Base-by-base conservation (phyloP, 108 stramenopile genomes). In the Tribonema minus region DNA sequence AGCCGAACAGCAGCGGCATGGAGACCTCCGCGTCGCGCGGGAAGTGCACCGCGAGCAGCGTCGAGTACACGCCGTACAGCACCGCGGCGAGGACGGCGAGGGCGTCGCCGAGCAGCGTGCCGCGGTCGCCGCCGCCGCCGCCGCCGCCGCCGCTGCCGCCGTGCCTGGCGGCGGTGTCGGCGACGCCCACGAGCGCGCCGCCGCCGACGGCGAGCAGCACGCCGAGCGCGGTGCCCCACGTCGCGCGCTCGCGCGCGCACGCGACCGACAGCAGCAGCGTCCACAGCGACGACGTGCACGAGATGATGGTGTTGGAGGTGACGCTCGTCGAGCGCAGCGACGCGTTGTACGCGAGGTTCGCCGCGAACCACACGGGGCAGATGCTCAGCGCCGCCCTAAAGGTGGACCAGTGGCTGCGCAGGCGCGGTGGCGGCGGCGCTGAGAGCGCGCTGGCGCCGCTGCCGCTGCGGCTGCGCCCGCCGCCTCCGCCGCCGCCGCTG, bases 1-100 rank as follows among this genome's bases (percentile, higher is more conserved):
- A 94, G 3, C 96, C 97, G 70, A 98, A 87, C 27, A 98, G 84
- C 5, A 95, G 84, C 68, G 90, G 89, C 92, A 97, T 94, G 59
- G 76, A 84, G 32, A 87, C 76, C 7, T 90, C 68, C 32, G 91
- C 92, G 79, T 86, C 86, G n/a, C 62, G 68, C 0, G 87, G 87
- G 0, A 65, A 40, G 6, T 27, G 27, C 12, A 71, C 31, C 12
- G 61, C 28, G 9, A 88, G 70, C n/a, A 72, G 58, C 28, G 72
- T 64, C 12, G 87, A 72, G 59, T 88, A 88, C 64, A 84, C 67
- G 5, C 83, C 88, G 81, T 88, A 88, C 60, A 81, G 36, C 29
- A 29, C 37, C n/a, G 80, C 65, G 25, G 30, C 29, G 7, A 73
- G 28, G 31, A 80, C 30, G 33, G 26, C 28, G 1, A 86, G 23